Percentiles rank a stretch among this genome's conserved stretches.
Evolutionary conservation across 257 asterid genomes (phyloP).

Genomic region (Nicotiana attenuata): DNA sequence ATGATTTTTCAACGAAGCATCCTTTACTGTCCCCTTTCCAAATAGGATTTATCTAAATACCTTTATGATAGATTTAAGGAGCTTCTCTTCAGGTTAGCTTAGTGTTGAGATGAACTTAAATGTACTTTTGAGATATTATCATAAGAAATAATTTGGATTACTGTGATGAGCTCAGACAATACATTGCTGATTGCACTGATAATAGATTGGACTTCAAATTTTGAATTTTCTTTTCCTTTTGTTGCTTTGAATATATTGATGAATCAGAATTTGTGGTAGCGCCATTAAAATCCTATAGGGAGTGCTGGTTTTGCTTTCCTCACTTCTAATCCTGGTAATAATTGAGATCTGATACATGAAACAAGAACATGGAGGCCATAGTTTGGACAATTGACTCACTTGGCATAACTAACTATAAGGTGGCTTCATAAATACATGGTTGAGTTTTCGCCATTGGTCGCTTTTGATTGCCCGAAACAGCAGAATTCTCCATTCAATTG

Average conservation of each 20-base stretch:
- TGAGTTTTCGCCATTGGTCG: background rate
- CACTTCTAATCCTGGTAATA: background rate
- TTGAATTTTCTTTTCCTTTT: too few relatives aligned
- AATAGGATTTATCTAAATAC: background rate
- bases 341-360: background rate
- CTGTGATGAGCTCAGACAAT: background rate
- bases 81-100: background rate
- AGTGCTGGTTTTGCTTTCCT: background rate
- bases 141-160: background rate
- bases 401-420: background rate
- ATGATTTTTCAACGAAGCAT: background rate
- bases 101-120: background rate
- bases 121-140: background rate
- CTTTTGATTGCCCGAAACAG: constrained; percentile 1
- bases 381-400: background rate
- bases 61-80: background rate
- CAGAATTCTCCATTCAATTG: background rate
- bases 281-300: background rate
- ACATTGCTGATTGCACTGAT: background rate
- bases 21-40: background rate
- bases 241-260: too few relatives aligned
- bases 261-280: background rate
- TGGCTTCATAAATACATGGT: background rate
- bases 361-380: background rate
- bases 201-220: background rate